Evolutionary conservation across 148 eudicot species (phyloP).

Genomic region (Dianthus caryophyllus): DNA sequence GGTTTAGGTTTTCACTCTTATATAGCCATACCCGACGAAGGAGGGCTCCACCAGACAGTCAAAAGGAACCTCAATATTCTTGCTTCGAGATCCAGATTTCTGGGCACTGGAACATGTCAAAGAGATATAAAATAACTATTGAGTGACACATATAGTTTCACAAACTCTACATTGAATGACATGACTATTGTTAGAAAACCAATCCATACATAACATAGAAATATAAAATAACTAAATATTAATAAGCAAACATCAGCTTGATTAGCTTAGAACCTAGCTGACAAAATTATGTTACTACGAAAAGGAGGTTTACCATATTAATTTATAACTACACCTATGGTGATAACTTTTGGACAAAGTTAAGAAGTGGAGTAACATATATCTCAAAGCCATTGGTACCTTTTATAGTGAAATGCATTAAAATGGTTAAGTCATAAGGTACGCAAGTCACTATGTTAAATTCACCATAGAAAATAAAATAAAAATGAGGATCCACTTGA

Average conservation of each 20-base stretch:
- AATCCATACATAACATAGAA: background rate
- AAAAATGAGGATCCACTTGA: no score
- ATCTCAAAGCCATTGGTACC: background rate
- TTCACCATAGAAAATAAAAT: no score
- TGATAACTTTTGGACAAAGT: background rate
- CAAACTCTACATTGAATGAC: background rate
- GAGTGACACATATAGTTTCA: background rate
- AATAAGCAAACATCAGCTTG: background rate
- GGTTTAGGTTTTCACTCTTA: background rate
- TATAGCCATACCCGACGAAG: conserved; percentile 54
- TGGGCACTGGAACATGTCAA: conserved; percentile 22
- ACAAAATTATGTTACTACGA: no score
- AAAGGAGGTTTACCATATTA: no score
- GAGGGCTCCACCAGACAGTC: conserved; percentile 72
- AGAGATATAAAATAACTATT: background rate
- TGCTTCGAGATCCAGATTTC: conserved; percentile 32
- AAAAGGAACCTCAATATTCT: conserved; percentile 38
- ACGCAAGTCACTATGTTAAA: no score
- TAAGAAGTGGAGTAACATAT: background rate
- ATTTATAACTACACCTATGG: background rate
- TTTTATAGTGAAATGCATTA: background rate
- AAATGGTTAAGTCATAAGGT: no score
- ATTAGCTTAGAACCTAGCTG: background rate
- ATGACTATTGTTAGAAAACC: background rate
- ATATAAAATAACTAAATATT: background rate